Conservation (phyloP, 345 rosid species). For the Acer yangbiense region DNA sequence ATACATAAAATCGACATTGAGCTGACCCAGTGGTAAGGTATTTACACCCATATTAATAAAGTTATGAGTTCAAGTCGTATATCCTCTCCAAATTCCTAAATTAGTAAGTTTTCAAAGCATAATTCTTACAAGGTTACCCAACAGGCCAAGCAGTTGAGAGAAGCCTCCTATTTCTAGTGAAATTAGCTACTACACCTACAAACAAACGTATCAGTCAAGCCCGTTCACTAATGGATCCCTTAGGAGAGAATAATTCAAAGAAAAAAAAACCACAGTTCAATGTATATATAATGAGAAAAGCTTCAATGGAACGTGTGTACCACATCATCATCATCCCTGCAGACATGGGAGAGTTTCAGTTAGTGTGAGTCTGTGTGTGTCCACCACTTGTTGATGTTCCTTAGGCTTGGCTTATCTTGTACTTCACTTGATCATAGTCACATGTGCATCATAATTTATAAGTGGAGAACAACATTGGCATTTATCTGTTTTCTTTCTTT, state of each 20-base stretch:
- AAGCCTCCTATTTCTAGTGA: not conserved
- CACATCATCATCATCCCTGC: no score
- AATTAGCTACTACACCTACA: not conserved
- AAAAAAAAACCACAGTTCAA: not conserved
- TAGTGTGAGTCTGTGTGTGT: no score
- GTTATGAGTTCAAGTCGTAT: no score
- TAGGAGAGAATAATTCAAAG: no score
- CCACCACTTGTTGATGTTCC: slow-evolving; percentile 1
- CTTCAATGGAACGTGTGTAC: not conserved
- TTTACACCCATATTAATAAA: no score
- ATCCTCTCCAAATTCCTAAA: no score
- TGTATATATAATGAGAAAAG: not conserved
- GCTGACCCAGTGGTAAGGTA: no score
- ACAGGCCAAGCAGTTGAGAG: not conserved
- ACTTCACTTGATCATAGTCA: slow-evolving; percentile 1
- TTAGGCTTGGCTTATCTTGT: not conserved
- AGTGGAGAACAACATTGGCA: not conserved
- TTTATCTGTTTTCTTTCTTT: not conserved
- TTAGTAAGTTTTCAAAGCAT: not conserved
- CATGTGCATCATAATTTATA: not conserved
- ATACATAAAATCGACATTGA: no score
- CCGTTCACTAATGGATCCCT: not conserved
- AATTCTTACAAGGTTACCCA: not conserved
- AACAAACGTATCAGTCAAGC: not conserved
- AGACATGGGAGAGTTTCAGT: not conserved